A percentile compares a stretch with the other conserved stretches of the same genome.
Evolutionary conservation across 345 rosid genomes (phyloP).

Genomic region (Erodium maritimum): DNA sequence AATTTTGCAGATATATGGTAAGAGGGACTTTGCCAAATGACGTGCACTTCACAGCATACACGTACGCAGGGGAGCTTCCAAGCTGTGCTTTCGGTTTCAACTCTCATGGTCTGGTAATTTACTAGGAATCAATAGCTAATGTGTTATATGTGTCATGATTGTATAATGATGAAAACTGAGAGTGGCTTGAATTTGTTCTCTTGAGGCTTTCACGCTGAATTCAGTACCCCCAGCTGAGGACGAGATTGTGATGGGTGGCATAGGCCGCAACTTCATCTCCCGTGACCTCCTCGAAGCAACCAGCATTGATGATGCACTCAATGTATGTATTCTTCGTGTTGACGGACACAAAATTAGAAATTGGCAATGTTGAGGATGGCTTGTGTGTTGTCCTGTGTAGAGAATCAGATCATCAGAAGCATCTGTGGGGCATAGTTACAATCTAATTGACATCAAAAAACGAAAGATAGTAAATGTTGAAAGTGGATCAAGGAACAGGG

Average conservation of each 20-base stretch:
- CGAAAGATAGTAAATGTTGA: slow-evolving; percentile 36
- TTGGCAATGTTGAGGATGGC: slow-evolving; percentile 3
- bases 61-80: slow-evolving; percentile 62
- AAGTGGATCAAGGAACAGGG: slow-evolving; percentile 38
- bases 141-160: too few relatives aligned
- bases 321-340: slow-evolving; percentile 18
- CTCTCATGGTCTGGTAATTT: slow-evolving; percentile 35
- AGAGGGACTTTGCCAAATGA: slow-evolving; percentile 30
- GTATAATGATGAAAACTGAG: too few relatives aligned
- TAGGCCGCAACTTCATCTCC: slow-evolving; percentile 44
- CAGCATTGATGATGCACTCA: slow-evolving; percentile 30
- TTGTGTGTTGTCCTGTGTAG: slow-evolving; percentile 14
- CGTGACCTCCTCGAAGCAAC: slow-evolving; percentile 50
- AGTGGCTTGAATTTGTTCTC: background rate
- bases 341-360: too few relatives aligned
- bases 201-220: slow-evolving; percentile 43
- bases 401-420: slow-evolving; percentile 31
- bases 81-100: slow-evolving; percentile 58
- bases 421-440: slow-evolving; percentile 52
- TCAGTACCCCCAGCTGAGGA: slow-evolving; percentile 41
- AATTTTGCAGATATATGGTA: slow-evolving; percentile 32
- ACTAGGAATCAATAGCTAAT: too few relatives aligned
- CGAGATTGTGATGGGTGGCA: slow-evolving; percentile 35
- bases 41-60: slow-evolving; percentile 28
- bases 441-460: slow-evolving; percentile 24